These are phyloP conservation scores for Tremella fuciformis DNA, from an alignment of 768 basidiomycete species.

Conservation along the genomic window DNA sequence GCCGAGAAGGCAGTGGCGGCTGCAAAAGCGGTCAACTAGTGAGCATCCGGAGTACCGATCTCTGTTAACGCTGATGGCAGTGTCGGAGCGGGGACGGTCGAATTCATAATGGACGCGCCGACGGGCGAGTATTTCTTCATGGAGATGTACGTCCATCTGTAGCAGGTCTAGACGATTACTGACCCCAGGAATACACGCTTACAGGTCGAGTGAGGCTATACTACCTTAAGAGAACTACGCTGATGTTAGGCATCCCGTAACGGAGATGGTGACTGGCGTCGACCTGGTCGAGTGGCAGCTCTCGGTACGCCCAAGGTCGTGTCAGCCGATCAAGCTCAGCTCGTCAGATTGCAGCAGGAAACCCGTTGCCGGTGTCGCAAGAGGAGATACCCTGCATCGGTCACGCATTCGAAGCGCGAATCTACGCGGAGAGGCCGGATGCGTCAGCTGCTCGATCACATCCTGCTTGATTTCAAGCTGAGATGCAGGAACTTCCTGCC, in stretches of 20 bases:
- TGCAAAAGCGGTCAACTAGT: slow-evolving; percentile 83
- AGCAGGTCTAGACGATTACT: background rate
- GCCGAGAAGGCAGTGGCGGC: slow-evolving; percentile 85
- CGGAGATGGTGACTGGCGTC: slow-evolving; percentile 89
- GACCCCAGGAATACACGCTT: slow-evolving; percentile 43
- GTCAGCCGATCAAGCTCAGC: background rate
- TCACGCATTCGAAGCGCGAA: slow-evolving; percentile 90
- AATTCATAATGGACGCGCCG: slow-evolving; percentile 94
- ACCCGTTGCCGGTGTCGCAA: slow-evolving; percentile 74
- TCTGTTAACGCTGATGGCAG: slow-evolving; percentile 12
- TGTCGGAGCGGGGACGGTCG: slow-evolving; percentile 50
- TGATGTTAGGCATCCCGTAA: slow-evolving; percentile 66
- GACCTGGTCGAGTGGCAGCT: slow-evolving; percentile 96
- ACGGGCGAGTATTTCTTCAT: slow-evolving; percentile 85
- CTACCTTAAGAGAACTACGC: background rate
- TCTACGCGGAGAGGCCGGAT: slow-evolving; percentile 92
- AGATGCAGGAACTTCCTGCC: slow-evolving; percentile 68
- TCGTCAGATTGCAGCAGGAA: slow-evolving; percentile 76
- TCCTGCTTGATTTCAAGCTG: background rate
- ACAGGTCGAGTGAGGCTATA: slow-evolving; percentile 38
- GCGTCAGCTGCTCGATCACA: slow-evolving; percentile 54
- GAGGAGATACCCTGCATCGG: slow-evolving; percentile 78
- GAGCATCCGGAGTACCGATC: background rate
- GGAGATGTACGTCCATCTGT: slow-evolving; percentile 71
- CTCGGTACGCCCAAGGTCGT: slow-evolving; percentile 56